Evolutionary conservation across 2,329 filamentous ascomycete genomes (phyloP).

Genomic region (Didymella sp.): DNA sequence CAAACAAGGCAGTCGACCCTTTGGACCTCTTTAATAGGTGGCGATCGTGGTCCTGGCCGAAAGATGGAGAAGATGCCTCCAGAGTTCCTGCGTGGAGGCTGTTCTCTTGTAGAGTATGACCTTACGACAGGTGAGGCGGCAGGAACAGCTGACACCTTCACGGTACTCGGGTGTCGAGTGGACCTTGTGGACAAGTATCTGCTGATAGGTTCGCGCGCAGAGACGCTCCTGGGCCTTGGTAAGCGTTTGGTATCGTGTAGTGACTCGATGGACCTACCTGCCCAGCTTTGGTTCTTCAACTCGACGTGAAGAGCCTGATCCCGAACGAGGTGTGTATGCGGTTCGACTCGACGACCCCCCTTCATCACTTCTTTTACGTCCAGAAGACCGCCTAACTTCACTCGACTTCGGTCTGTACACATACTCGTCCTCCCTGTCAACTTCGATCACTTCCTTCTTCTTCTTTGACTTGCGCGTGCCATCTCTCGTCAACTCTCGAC

Average conservation of each 20-base stretch:
- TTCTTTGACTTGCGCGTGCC: constrained; percentile 39
- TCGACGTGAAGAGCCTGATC: constrained; percentile 40
- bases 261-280: constrained; percentile 30
- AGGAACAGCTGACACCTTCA: constrained; percentile 35
- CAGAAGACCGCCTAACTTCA: constrained; percentile 37
- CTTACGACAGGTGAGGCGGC: constrained; percentile 34
- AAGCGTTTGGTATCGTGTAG: constrained; percentile 18
- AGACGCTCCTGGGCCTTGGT: constrained; percentile 35
- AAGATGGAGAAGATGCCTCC: constrained; percentile 47
- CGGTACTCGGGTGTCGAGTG: constrained; percentile 39
- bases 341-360: constrained; percentile 46
- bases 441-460: constrained; percentile 31
- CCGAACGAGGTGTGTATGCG: constrained; percentile 43
- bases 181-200: constrained; percentile 39
- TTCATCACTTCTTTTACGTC: constrained; percentile 42
- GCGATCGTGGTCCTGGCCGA: constrained; percentile 32
- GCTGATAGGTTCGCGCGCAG: constrained; percentile 42
- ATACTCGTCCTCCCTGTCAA: constrained; percentile 41
- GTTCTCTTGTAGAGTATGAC: constrained; percentile 37
- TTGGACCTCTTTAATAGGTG: constrained; percentile 37
- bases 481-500: constrained; percentile 40
- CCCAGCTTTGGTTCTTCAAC: constrained; percentile 41
- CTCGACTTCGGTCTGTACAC: constrained; percentile 41
- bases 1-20: constrained; percentile 74
- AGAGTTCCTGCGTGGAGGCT: constrained; percentile 41